Percentiles rank a stretch among this genome's conserved stretches.
Conservation (phyloP, 2,329 filamentous ascomycete species). For the Aspergillus texensis region DNA sequence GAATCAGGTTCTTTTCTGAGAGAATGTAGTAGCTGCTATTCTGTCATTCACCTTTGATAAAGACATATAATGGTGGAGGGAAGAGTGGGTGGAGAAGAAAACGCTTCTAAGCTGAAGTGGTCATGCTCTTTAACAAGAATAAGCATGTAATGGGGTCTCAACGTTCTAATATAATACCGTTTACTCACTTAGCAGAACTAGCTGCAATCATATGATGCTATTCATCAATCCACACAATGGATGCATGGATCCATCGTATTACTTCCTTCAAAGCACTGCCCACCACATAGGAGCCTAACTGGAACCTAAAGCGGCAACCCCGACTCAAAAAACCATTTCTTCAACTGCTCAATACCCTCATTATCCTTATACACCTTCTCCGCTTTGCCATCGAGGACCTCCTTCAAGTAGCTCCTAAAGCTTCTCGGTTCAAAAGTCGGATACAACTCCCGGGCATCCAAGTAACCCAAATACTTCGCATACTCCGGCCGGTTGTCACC, state of each 20-base stretch:
- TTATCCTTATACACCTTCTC: background rate
- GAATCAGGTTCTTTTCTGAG: background rate
- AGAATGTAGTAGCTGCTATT: background rate
- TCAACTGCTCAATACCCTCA: background rate
- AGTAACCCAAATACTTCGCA: conserved; percentile 55
- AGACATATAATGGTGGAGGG: too few species aligned
- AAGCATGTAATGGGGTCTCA: too few species aligned
- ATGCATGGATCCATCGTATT: too few species aligned
- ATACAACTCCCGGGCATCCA: conserved; percentile 53
- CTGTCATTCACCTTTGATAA: too few species aligned
- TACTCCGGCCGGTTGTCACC: conserved; percentile 52
- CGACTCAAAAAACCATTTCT: background rate
- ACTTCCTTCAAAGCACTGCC: background rate
- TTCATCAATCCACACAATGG: too few species aligned
- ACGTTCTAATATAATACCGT: fast-evolving
- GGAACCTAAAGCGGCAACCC: background rate
- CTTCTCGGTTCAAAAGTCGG: conserved; percentile 45
- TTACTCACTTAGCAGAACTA: too few species aligned
- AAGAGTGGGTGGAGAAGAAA: too few species aligned
- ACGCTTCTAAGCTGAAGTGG: too few species aligned
- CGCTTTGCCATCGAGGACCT: conserved; percentile 39
- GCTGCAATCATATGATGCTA: too few species aligned
- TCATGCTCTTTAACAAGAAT: too few species aligned
- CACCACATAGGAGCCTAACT: background rate
- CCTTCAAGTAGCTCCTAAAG: conserved; percentile 37